Evolutionary conservation across 345 rosid genomes (phyloP), one percentile per base, ranked within the genome.

Genomic region (Punica granatum): DNA sequence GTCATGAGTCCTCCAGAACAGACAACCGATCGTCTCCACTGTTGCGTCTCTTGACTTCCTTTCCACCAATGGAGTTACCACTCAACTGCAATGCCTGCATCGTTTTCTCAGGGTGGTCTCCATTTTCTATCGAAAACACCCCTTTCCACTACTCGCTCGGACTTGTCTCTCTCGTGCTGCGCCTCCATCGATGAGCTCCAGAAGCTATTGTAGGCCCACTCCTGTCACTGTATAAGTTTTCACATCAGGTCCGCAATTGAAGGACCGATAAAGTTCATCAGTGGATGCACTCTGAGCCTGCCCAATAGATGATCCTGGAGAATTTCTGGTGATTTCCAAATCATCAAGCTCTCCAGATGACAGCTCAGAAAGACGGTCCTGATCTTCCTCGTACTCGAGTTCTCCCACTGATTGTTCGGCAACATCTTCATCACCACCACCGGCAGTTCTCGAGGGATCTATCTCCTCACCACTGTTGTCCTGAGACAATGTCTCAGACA

Each of bases 161-260:
- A 69, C 76, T 80, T 79, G 5, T 51, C 68, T 72, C 75, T 79
- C 48, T 82, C 63, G 33, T 84, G 85, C 69, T 60, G 78, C 1
- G 66, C 65, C 70, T 82, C 72, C 66, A 92, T 88, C 92, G 2
- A 94, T 76, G 15, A 88, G 68, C 68, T 82, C 73, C 77, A 88
- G 63, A 72, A 94, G 71, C 65, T 91, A 88, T 76, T 85, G 90
- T 75, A 89, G 72, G 63, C 97, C 96, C 56, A 82, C 92, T 67
- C 96, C 86, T 0, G 89, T 87, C 43, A 77, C 33, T 39, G 97
- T 96, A 23, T 96, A 94, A 77, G 80, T 73, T 81, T 80, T 88
- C 44, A 89, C 77, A 73, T 88, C 75, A 15, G 96, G 91, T 43
- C 63, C 73, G 13, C 69, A 71, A 65, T 37, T 64, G 67, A 73